Evolutionary conservation across 768 basidiomycete genomes (phyloP).

Genomic region (Tricholoma hemisulphureum): DNA sequence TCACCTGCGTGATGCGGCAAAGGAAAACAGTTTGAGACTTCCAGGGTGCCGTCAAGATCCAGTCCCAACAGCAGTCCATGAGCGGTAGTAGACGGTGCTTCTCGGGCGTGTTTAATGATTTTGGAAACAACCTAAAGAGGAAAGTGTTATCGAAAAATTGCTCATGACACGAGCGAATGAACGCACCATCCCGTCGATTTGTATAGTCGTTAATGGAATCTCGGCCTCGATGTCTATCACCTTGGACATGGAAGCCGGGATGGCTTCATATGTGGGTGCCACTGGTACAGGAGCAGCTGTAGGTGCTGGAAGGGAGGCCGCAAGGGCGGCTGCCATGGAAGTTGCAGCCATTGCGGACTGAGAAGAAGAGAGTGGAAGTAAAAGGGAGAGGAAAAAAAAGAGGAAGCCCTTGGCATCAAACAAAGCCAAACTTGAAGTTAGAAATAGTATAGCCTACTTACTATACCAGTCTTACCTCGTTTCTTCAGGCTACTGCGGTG

Average conservation of each 20-base stretch:
- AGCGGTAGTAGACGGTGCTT: constrained; percentile 67
- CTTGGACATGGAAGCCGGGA: constrained; percentile 91
- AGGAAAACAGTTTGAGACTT: constrained; percentile 89
- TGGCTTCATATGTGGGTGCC: constrained; percentile 75
- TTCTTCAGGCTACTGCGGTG: too few relatives aligned
- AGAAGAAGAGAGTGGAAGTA: not conserved
- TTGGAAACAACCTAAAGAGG: constrained; percentile 77
- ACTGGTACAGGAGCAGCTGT: constrained; percentile 58
- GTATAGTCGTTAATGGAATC: constrained; percentile 74
- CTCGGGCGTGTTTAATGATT: constrained; percentile 89
- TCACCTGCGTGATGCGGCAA: constrained; percentile 71
- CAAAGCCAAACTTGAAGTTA: not conserved
- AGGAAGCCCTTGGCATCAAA: constrained; percentile 1
- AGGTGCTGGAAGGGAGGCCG: constrained; percentile 76
- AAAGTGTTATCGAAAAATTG: not conserved
- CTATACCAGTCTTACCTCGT: too few relatives aligned
- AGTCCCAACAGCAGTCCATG: constrained; percentile 88
- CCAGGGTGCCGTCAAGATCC: constrained; percentile 87
- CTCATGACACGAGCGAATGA: not conserved
- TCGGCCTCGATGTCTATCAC: constrained; percentile 92
- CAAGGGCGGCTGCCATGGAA: constrained; percentile 92
- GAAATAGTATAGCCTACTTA: not conserved
- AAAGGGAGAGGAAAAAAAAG: not conserved
- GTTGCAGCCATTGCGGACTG: constrained; percentile 56
- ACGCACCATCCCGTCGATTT: constrained; percentile 84